These are phyloP conservation scores for Camptophora hylomeconis DNA, from an alignment of 2,329 filamentous ascomycete species.

Conservation along the genomic window DNA sequence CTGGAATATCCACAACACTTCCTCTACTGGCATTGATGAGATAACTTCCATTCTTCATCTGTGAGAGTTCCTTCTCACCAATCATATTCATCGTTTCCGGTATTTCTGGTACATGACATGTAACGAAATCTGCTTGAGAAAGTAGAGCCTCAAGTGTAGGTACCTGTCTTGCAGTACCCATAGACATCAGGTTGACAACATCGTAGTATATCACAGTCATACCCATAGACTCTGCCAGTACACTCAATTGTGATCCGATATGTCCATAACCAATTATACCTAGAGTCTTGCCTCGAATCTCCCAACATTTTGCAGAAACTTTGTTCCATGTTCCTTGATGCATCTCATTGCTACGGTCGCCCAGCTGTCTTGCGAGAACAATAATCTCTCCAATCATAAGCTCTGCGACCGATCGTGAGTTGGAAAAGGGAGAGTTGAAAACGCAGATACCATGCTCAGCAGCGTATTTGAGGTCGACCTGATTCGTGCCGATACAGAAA, in stretches of 20 bases:
- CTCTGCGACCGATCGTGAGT: constrained; percentile 93
- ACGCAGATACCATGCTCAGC: constrained; percentile 82
- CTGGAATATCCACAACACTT: constrained; percentile 85
- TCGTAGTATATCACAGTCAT: constrained; percentile 98
- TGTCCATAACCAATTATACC: constrained; percentile 97
- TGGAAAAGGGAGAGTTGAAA: constrained; percentile 98
- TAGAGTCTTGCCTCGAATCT: constrained; percentile 92
- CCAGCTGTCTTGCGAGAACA: constrained; percentile 74
- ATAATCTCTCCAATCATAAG: constrained; percentile 93
- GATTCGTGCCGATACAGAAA: constrained; percentile 98
- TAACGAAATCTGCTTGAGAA: constrained; percentile 75
- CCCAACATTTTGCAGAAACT: constrained; percentile 93
- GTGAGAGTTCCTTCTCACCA: constrained; percentile 58
- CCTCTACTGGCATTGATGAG: constrained; percentile 93
- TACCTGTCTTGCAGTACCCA: constrained; percentile 80
- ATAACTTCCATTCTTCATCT: constrained; percentile 90
- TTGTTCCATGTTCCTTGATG: constrained; percentile 96
- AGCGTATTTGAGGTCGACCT: constrained; percentile 75
- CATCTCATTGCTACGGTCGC: constrained; percentile 87
- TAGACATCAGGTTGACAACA: constrained; percentile 81
- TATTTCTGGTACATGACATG: constrained; percentile 85
- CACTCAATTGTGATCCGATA: constrained; percentile 90
- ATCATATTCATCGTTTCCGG: constrained; percentile 92
- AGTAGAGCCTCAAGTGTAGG: constrained; percentile 64
- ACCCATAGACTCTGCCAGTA: constrained; percentile 92